Evolutionary conservation across 169 alveolate genomes (phyloP).

Genomic region (Cryptosporidium ubiquitum): DNA sequence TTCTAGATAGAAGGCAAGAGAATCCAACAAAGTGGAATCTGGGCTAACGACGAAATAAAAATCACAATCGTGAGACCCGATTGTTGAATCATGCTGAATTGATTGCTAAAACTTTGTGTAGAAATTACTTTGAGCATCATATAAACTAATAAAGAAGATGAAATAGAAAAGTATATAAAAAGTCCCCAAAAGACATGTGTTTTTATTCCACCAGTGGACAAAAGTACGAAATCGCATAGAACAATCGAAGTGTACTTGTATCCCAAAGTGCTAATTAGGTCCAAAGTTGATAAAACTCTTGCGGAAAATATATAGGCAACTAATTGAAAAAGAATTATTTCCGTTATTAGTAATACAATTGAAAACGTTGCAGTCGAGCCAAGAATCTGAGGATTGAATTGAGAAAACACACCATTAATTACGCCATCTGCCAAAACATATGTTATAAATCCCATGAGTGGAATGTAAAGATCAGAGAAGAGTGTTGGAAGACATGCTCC

Average conservation of each 20-base stretch:
- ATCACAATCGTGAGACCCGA: constrained; percentile 59
- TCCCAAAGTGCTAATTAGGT: constrained; percentile 46
- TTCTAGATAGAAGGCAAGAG: constrained; percentile 61
- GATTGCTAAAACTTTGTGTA: constrained; percentile 8
- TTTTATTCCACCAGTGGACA: constrained; percentile 45
- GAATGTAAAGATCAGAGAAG: constrained; percentile 67
- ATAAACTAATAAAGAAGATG: constrained; percentile 50
- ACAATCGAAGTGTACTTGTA: constrained; percentile 66
- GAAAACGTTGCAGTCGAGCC: constrained; percentile 74
- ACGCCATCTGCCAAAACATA: constrained; percentile 71
- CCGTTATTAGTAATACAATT: constrained; percentile 37
- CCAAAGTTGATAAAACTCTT: constrained; percentile 46
- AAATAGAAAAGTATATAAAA: constrained; percentile 43
- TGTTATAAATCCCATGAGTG: constrained; percentile 61
- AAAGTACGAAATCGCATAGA: constrained; percentile 22
- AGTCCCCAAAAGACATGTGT: constrained; percentile 33
- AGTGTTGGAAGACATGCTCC: constrained; percentile 53
- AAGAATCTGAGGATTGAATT: constrained; percentile 63
- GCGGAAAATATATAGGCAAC: constrained; percentile 61
- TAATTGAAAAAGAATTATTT: constrained; percentile 32
- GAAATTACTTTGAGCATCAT: constrained; percentile 55
- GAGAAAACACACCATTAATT: constrained; percentile 57
- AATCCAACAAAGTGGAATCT: constrained; percentile 65
- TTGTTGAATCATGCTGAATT: constrained; percentile 48
- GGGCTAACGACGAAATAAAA: constrained; percentile 15